These are phyloP conservation scores for Rhynchosporium graminicola DNA, from an alignment of 2,329 filamentous ascomycete species.

Conservation along the genomic window DNA sequence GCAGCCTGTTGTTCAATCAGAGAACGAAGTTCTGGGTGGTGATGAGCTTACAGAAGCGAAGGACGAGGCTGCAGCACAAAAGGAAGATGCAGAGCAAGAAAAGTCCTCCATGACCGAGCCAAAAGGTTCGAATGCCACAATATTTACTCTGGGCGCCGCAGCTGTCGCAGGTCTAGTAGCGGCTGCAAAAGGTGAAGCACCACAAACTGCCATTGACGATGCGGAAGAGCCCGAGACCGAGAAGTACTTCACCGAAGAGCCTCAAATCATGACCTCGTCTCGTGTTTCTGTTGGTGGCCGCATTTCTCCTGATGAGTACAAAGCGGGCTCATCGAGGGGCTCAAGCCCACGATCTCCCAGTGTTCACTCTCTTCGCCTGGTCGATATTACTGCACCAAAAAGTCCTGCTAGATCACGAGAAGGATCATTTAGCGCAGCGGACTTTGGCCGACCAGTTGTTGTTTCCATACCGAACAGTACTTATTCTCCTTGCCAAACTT, in stretches of 20 bases:
- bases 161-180: conserved; percentile 30
- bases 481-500: conserved; percentile 29
- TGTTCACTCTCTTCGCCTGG: conserved; percentile 39
- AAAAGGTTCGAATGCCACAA: conserved; percentile 21
- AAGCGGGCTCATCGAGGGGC: conserved; percentile 26
- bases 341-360: conserved; percentile 38
- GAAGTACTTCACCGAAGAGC: conserved; percentile 38
- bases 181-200: conserved; percentile 29
- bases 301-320: conserved; percentile 33
- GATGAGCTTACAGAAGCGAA: conserved; percentile 13
- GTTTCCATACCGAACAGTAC: conserved; percentile 33
- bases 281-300: conserved; percentile 39
- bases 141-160: conserved; percentile 28
- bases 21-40: not conserved
- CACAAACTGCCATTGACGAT: conserved; percentile 23
- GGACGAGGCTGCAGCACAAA: not conserved
- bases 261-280: conserved; percentile 41
- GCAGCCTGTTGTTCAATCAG: not conserved
- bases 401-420: conserved; percentile 32
- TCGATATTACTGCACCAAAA: conserved; percentile 37
- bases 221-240: conserved; percentile 33
- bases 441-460: conserved; percentile 25
- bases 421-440: conserved; percentile 29
- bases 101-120: conserved; percentile 4
- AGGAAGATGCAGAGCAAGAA: conserved; percentile 13